Percentiles rank a stretch among this genome's conserved stretches.
Evolutionary conservation across 345 rosid genomes (phyloP).

Genomic region (Sisymbrium irio): DNA sequence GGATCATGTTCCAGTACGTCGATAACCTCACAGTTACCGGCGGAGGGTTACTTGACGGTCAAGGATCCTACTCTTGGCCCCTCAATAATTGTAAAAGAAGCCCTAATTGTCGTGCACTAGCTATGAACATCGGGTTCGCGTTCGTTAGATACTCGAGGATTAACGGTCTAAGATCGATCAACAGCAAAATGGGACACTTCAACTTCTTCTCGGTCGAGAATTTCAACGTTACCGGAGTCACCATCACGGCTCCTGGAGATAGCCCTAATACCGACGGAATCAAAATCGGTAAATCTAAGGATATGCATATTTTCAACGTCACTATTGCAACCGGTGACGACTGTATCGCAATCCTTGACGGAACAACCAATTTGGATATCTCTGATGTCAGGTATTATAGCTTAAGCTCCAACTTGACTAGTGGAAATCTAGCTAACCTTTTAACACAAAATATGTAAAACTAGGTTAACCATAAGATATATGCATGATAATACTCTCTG

Average conservation of each 20-base stretch:
- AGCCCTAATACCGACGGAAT: conserved; percentile 42
- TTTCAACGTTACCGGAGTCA: conserved; percentile 20
- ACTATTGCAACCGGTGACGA: conserved; percentile 36
- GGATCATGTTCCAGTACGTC: conserved; percentile 25
- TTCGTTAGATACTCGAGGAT: conserved; percentile 26
- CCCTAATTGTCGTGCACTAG: conserved; percentile 13
- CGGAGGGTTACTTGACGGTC: conserved; percentile 33
- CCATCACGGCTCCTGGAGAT: conserved; percentile 28
- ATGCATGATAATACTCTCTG: not conserved
- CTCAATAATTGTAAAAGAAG: conserved; percentile 28
- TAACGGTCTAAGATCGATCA: conserved; percentile 21
- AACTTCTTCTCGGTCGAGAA: conserved; percentile 22
- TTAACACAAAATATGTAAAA: not conserved
- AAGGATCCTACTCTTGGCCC: conserved; percentile 32
- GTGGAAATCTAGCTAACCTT: not conserved
- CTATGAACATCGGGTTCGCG: conserved; percentile 26
- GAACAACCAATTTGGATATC: conserved; percentile 26
- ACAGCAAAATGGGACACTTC: conserved; percentile 39
- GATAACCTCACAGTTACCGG: conserved; percentile 29
- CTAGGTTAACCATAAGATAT: not conserved
- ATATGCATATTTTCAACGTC: conserved; percentile 8
- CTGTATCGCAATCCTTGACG: conserved; percentile 38
- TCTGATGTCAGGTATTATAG: conserved; percentile 19
- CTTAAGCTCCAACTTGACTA: not conserved
- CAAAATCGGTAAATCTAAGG: conserved; percentile 36